phyloP scores from a whole-genome alignment of 306 rosid genomes.

The Lotus japonicus region DNA sequence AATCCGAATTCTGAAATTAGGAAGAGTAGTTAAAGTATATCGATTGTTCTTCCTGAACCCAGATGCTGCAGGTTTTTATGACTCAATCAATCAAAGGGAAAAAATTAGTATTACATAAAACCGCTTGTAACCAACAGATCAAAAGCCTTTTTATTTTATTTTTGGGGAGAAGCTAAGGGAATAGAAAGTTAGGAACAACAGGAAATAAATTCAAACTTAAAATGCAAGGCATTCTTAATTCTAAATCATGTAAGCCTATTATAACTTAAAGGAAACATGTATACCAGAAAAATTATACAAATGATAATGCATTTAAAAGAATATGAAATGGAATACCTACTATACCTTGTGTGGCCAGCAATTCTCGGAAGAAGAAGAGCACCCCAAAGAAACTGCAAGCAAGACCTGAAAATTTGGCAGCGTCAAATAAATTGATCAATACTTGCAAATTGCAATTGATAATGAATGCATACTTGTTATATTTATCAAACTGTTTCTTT shows the following conservation, averaged over 20 bases:
- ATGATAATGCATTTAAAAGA: conserved; percentile 5
- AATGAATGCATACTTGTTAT: not conserved
- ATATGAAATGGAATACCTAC: not conserved
- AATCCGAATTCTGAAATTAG: conserved; percentile 27
- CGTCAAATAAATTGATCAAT: conserved; percentile 1
- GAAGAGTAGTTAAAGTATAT: conserved; percentile 13
- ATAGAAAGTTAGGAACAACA: not conserved
- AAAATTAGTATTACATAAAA: not conserved
- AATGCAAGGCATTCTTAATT: not conserved
- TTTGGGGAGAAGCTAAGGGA: not conserved
- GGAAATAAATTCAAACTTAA: not conserved
- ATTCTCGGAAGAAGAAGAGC: conserved; percentile 51
- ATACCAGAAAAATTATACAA: not conserved
- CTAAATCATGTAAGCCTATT: not conserved
- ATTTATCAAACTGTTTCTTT: not conserved
- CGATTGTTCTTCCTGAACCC: not conserved
- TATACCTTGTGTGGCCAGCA: conserved; percentile 60
- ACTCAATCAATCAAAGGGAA: not conserved
- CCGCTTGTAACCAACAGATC: not conserved
- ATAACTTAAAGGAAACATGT: not conserved
- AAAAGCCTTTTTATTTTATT: not conserved
- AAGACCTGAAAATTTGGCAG: conserved; percentile 48
- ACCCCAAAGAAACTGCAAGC: conserved; percentile 86
- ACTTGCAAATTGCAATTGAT: not conserved
- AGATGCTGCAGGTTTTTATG: conserved; percentile 12